phyloP scores from a whole-genome alignment of 2,329 filamentous ascomycete species.

The Alternaria sp. region DNA sequence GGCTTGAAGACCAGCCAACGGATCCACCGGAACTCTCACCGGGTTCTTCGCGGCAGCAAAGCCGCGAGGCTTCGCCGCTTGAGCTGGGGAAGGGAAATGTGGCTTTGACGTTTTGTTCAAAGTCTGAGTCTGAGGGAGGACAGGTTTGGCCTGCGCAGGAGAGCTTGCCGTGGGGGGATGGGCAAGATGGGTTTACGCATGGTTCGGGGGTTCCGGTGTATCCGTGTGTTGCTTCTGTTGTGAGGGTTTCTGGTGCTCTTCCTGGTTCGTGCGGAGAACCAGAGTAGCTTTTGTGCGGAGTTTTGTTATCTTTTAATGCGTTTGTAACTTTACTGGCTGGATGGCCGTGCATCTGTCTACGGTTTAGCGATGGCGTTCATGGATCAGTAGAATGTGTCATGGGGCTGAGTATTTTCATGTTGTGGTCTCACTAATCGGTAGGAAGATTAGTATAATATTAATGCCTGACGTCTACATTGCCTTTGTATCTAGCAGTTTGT shows the following conservation, averaged over 20 bases:
- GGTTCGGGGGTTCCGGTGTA: background rate
- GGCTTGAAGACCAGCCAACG: background rate
- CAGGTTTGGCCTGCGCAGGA: background rate
- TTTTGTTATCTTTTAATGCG: background rate
- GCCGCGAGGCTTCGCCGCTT: background rate
- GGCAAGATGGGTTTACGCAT: background rate
- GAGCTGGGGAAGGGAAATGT: background rate
- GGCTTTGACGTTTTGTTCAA: background rate
- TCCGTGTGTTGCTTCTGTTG: background rate
- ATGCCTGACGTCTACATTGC: background rate
- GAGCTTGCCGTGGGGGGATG: background rate
- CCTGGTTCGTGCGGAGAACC: background rate
- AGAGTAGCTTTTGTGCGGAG: background rate
- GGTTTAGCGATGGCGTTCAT: background rate
- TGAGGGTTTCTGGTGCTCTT: fast-evolving
- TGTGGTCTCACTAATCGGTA: background rate
- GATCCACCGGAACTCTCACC: background rate
- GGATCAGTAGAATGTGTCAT: background rate
- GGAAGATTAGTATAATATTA: background rate
- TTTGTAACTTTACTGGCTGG: background rate
- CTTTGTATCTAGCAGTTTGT: background rate
- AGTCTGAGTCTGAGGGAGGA: background rate
- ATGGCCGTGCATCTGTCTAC: background rate
- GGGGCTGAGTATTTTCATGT: background rate
- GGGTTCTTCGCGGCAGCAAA: background rate